Conservation (phyloP, 768 basidiomycete species). For the Suillus cothurnatus region DNA sequence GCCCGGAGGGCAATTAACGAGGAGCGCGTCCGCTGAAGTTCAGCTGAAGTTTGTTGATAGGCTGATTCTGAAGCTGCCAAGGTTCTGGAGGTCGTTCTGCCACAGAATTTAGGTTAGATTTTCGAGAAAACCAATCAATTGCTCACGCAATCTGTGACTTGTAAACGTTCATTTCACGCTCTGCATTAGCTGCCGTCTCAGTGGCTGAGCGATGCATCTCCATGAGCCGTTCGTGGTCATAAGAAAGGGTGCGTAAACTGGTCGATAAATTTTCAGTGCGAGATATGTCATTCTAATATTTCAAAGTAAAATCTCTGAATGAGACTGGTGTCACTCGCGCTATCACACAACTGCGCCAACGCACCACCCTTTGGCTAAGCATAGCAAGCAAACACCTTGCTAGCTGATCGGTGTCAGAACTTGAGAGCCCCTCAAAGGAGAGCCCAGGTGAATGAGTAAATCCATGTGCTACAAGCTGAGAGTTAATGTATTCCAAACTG, state of each 20-base stretch:
- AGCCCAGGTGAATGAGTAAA: slow-evolving; percentile 67
- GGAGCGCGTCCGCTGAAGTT: slow-evolving; percentile 73
- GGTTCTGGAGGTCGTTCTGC: slow-evolving; percentile 53
- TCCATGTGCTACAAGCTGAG: slow-evolving; percentile 83
- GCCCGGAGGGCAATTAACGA: slow-evolving; percentile 69
- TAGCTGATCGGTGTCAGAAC: slow-evolving; percentile 54
- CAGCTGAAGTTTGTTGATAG: slow-evolving; percentile 69
- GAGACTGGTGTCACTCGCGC: not conserved
- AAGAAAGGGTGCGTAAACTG: slow-evolving; percentile 73
- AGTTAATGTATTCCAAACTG: slow-evolving; percentile 76
- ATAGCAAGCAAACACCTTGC: slow-evolving; percentile 78
- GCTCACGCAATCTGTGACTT: slow-evolving; percentile 75
- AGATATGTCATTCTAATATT: slow-evolving; percentile 67
- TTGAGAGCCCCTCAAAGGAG: slow-evolving; percentile 63
- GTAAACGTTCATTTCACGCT: slow-evolving; percentile 74
- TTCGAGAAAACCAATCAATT: not conserved
- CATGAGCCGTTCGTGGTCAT: slow-evolving; percentile 77
- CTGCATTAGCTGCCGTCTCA: slow-evolving; percentile 69
- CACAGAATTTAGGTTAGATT: not conserved
- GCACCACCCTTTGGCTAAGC: slow-evolving; percentile 75
- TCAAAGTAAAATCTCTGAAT: slow-evolving; percentile 19
- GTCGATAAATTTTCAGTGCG: slow-evolving; percentile 76
- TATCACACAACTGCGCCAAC: slow-evolving; percentile 29
- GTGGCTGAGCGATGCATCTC: slow-evolving; percentile 61
- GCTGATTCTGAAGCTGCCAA: slow-evolving; percentile 61